Base-by-base conservation (phyloP, 164 flowering plant species). In the Aristolochia contorta region DNA sequence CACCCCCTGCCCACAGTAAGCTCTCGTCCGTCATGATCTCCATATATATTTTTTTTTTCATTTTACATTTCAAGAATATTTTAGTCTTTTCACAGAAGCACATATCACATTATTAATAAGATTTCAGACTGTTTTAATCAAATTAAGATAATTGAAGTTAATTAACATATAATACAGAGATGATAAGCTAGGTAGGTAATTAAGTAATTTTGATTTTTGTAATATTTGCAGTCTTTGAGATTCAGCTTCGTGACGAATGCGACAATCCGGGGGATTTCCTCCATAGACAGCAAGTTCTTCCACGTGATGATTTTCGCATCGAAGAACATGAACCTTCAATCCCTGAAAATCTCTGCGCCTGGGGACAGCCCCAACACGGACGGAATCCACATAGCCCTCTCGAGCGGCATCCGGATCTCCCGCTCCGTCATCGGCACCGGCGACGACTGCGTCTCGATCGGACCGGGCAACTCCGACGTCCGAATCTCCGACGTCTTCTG, bases 181-280 rank as follows among this genome's bases (percentile, higher is more conserved):
- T n/a, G n/a, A n/a, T n/a, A n/a, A n/a, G n/a, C n/a, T n/a, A n/a
- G n/a, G n/a, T n/a, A n/a, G n/a, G n/a, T n/a, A n/a, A n/a, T n/a
- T n/a, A n/a, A n/a, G n/a, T n/a, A n/a, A n/a, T n/a, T n/a, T 27
- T 27, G 30, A 27, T 27, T 27, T 27, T 27, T 27, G 3, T 5
- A 2, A 2, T 27, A 5, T 27, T 27, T 5, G 2, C 68, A 76
- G 82, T 61, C 66, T 2, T 7, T 79, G 25, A 71, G 69, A 54
- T 57, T 79, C 52, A 48, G 18, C 56, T 20, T 24, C 23, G 30
- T 53, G 25, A 53, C 20, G 10, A 22, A 53, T 22, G 23, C 56
- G 30, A 27, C 56, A 20, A 53, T 53, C 30, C 56, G 56, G 9
- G 56, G 56, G 16, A 46, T 41, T 12, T 41, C 50, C 19, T 47